Conservation (phyloP, 495 filamentous ascomycete genomes). For the Penicillium cataractarum region DNA sequence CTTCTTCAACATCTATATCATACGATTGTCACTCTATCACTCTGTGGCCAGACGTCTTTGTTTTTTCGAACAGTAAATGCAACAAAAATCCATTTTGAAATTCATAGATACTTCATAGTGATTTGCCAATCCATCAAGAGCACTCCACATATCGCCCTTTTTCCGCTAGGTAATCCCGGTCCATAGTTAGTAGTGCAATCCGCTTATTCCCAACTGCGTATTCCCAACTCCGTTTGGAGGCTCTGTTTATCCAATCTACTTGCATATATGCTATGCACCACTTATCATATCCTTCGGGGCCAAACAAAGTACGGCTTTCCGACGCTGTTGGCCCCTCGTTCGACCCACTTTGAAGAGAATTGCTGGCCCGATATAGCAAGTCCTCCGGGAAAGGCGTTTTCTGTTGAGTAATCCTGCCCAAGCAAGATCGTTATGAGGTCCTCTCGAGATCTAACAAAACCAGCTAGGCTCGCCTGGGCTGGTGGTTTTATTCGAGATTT, state of each 20-base stretch:
- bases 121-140: background rate
- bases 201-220: no score
- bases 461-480: background rate
- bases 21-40: background rate
- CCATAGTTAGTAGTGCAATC: no score
- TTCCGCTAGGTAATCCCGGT: background rate
- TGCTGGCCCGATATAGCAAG: conserved; percentile 21
- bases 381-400: conserved; percentile 16
- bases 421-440: background rate
- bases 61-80: no score
- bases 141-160: background rate
- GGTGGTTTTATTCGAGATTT: background rate
- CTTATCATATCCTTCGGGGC: background rate
- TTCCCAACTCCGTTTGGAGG: background rate
- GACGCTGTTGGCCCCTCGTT: background rate
- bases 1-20: background rate
- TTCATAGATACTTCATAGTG: background rate
- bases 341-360: conserved; percentile 15
- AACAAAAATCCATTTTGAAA: no score
- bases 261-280: background rate
- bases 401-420: conserved; percentile 18
- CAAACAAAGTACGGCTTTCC: background rate
- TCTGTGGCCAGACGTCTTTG: background rate
- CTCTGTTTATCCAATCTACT: background rate
- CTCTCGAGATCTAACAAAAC: conserved; percentile 9